Evolutionary conservation across 2,329 filamentous ascomycete genomes (phyloP), one percentile per base, ranked within the genome.

Genomic region (Zymoseptoria pseudotritici): DNA sequence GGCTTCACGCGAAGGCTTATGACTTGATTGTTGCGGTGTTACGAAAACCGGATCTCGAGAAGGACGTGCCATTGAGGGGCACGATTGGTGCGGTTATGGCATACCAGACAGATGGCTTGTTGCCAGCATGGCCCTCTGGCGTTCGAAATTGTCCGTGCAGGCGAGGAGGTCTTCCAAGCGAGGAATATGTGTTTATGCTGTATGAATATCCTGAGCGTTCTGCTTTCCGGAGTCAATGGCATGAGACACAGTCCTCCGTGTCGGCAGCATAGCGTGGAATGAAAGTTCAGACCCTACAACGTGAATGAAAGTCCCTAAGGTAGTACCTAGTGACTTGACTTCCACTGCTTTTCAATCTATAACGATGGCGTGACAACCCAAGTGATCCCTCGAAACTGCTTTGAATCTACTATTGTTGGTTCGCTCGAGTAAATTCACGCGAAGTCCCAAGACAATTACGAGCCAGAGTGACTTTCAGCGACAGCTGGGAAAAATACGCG

Each of bases 401-500:
- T 29, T 29, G 26, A 2, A 29, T 29, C 26, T 29, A 29, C 26
- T 29, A 29, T 29, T 29, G 26, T 29, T 7, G 26, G 26, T 29
- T 8, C 26, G 26, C 26, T 42, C 17, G 11, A 42, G 17, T 42
- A 5, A 11, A 42, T 42, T 17, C 36, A 42, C 4, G 1, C 17
- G 3, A 4, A 17, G 17, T 46, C 36, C 36, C 36, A 46, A 17
- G 36, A 46, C 36, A 46, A 17, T 46, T 46, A 46, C 36, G 36
- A 46, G 36, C 36, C 36, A 46, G 36, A 46, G 36, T 46, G 29
- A 9, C 7, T 53, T n/a, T n/a, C n/a, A 54, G 46, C 55, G 26
- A 29, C 26, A 63, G 42, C 29, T 20, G 58, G 51, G 36, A 50
- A 49, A 51, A 57, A 52, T 59, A 56, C 46, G 60, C 50, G 24